These are phyloP conservation scores for Amaranthus cruentus DNA, from an alignment of 148 eudicot genomes.

Conservation along the genomic window DNA sequence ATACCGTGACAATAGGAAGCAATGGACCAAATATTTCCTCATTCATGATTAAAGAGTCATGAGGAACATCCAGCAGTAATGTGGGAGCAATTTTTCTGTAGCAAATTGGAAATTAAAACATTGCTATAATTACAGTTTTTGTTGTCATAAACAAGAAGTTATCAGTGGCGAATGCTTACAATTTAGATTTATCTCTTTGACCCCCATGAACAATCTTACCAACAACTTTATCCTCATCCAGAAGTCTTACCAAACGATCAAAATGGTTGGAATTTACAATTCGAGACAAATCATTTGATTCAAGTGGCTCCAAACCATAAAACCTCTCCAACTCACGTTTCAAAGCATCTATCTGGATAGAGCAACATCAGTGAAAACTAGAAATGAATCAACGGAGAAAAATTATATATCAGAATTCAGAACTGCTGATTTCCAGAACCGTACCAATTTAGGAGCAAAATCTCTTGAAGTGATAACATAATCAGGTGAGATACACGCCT, in stretches of 20 bases:
- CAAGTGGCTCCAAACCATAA: conserved; percentile 46
- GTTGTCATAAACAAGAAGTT: not conserved
- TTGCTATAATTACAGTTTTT: not conserved
- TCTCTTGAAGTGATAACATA: conserved; percentile 49
- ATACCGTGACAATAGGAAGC: conserved; percentile 60
- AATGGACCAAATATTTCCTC: conserved; percentile 77
- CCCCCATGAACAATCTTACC: conserved; percentile 52
- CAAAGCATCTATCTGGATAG: conserved; percentile 44
- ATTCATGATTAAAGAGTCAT: conserved; percentile 44
- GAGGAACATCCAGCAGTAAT: conserved; percentile 48
- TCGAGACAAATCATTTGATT: conserved; percentile 43
- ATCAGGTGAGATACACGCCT: conserved; percentile 54
- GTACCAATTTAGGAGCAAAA: conserved; percentile 55
- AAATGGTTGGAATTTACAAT: conserved; percentile 51
- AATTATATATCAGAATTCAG: not conserved
- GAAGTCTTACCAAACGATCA: conserved; percentile 36
- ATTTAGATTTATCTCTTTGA: conserved; percentile 33
- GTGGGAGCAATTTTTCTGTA: conserved; percentile 60
- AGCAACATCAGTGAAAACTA: not conserved
- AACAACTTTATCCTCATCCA: conserved; percentile 42
- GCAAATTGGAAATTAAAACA: conserved; percentile 1
- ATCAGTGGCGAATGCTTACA: conserved; percentile 35
- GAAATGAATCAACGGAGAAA: not conserved
- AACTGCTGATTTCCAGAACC: not conserved
- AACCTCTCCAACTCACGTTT: conserved; percentile 33